Conservation (phyloP, 169 alveolate species). For the Plasmodium cynomolgi region DNA sequence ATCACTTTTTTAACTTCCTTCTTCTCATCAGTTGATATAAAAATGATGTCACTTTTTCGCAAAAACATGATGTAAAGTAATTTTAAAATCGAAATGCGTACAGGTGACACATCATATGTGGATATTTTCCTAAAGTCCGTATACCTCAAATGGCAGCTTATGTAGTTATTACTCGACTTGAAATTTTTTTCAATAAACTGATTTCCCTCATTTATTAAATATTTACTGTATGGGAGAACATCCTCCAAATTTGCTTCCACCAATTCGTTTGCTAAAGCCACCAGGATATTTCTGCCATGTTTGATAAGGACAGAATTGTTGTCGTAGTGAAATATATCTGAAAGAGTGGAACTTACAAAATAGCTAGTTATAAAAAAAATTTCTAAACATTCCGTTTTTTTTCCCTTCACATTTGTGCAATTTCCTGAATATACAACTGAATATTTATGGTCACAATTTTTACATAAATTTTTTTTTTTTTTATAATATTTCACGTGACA, state of each 20-base stretch:
- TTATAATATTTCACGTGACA: slow-evolving; percentile 9
- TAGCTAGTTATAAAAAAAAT: slow-evolving; percentile 17
- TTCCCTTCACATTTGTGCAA: slow-evolving; percentile 43
- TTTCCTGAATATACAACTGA: slow-evolving; percentile 59
- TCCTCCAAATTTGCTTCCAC: slow-evolving; percentile 56
- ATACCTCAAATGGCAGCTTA: slow-evolving; percentile 64
- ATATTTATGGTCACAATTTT: slow-evolving; percentile 57
- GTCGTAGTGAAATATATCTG: slow-evolving; percentile 17
- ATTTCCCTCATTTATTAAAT: slow-evolving; percentile 34
- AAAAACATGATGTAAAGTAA: slow-evolving; percentile 54
- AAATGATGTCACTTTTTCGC: slow-evolving; percentile 6
- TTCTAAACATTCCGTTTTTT: slow-evolving; percentile 26
- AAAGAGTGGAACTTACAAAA: slow-evolving; percentile 8
- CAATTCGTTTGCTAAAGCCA: slow-evolving; percentile 65
- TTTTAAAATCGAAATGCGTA: slow-evolving; percentile 20
- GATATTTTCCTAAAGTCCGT: slow-evolving; percentile 39
- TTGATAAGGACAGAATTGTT: slow-evolving; percentile 18
- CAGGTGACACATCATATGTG: slow-evolving; percentile 36
- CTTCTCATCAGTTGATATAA: slow-evolving; percentile 63
- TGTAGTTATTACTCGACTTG: slow-evolving; percentile 15
- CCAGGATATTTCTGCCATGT: slow-evolving; percentile 46
- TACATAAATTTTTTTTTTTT: not conserved
- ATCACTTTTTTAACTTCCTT: slow-evolving; percentile 12
- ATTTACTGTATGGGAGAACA: slow-evolving; percentile 43
- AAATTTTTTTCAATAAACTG: slow-evolving; percentile 16